These are phyloP conservation scores for Cladosporium phlei DNA, from an alignment of 2,329 filamentous ascomycete species.

Conservation along the genomic window DNA sequence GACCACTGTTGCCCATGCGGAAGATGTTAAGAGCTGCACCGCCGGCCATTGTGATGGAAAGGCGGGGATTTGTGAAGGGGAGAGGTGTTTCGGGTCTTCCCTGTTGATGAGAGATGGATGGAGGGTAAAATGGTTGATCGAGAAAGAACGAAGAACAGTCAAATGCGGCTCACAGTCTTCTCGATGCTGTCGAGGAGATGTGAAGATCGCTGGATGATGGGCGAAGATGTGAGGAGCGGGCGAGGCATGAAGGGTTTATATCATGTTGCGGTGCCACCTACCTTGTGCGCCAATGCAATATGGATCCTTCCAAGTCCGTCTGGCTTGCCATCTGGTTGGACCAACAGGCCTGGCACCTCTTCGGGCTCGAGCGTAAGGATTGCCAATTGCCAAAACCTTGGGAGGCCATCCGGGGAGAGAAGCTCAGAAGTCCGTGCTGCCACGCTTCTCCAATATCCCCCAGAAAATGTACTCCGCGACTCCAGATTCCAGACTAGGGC, in stretches of 20 bases:
- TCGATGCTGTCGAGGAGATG: background rate
- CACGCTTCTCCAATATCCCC: conserved; percentile 13
- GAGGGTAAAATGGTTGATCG: background rate
- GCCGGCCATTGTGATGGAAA: conserved; percentile 14
- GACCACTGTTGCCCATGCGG: conserved; percentile 51
- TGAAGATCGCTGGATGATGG: conserved; percentile 7
- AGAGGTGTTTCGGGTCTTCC: conserved; percentile 7
- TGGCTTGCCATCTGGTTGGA: conserved; percentile 4
- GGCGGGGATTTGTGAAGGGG: background rate
- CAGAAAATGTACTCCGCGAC: conserved; percentile 4
- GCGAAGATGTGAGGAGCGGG: conserved; percentile 6
- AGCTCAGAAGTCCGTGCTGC: conserved; percentile 1
- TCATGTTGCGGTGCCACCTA: background rate
- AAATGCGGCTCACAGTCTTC: background rate
- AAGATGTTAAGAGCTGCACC: conserved; percentile 24
- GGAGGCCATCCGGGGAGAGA: conserved; percentile 5
- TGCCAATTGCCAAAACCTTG: conserved; percentile 4
- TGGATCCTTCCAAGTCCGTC: conserved; percentile 1
- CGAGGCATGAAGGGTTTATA: conserved; percentile 1
- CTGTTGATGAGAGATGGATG: background rate
- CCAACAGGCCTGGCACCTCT: background rate
- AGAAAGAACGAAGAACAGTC: background rate
- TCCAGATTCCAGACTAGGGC: conserved; percentile 7
- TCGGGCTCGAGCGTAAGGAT: background rate
- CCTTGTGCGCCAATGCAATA: conserved; percentile 10